A percentile compares a stretch with the other conserved stretches of the same genome.
phyloP scores from a whole-genome alignment of 164 flowering plant species.

The Echeveria elegans region DNA sequence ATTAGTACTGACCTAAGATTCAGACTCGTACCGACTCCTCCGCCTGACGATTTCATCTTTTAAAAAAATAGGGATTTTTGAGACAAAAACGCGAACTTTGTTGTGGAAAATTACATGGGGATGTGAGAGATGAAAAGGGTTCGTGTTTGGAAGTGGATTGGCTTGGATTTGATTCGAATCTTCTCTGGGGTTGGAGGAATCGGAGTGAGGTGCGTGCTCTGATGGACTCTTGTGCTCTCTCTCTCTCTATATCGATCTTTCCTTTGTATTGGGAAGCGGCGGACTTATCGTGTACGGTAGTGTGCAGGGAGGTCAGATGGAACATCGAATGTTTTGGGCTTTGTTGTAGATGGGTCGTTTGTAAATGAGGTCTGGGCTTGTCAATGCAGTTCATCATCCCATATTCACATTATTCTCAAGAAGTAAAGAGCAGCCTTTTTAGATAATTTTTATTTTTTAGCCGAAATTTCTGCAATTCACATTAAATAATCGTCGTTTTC shows the following conservation, averaged over 20 bases:
- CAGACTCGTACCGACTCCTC: background rate
- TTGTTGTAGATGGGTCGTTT: background rate
- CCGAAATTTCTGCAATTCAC: too few relatives aligned
- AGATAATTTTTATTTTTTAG: too few relatives aligned
- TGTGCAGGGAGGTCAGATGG: background rate
- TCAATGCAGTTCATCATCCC: too few relatives aligned
- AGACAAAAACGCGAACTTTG: background rate
- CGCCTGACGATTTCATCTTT: background rate
- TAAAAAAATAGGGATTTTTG: background rate
- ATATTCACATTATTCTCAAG: too few relatives aligned
- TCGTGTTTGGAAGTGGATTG: too few relatives aligned
- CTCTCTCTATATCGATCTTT: background rate
- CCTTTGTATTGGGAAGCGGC: background rate
- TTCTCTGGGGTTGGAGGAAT: background rate
- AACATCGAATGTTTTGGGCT: background rate
- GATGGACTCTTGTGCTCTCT: background rate
- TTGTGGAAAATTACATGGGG: background rate
- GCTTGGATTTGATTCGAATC: background rate
- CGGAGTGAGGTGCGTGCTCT: background rate
- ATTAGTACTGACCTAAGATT: background rate
- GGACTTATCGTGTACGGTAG: background rate
- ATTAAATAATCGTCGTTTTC: too few relatives aligned
- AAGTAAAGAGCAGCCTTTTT: too few relatives aligned
- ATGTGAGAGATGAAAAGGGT: slow-evolving; percentile 3
- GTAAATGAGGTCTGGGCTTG: background rate